Evolutionary conservation across 225 moss, liverwort and hornwort species (phyloP), one percentile per base, ranked within the genome.

Genomic region (Rhytidiadelphus loreus): DNA sequence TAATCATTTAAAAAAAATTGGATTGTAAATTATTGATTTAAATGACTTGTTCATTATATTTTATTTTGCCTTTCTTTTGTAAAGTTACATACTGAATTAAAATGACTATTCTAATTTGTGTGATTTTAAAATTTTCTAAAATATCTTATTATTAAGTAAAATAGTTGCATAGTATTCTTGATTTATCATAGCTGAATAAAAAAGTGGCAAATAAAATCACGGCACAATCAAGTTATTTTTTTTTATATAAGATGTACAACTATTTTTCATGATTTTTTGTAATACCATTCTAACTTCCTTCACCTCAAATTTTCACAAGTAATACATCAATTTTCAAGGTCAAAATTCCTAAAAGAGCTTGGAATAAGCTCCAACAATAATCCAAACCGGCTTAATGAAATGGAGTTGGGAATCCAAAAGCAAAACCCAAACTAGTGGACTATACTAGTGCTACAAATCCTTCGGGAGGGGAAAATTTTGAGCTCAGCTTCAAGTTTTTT

Each of bases 401-500:
- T 15, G 16, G 16, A 25, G 4, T 0, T 22, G 3, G 1, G 11
- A 33, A 13, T 33, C 8, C 3, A 52, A 35, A 8, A 33, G 4
- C 8, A 50, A 74, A 75, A 33, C 0, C 2, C 50, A 50, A 50
- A 50, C 3, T 2, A 75, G 0, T 48, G 0, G 7, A n/a, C 3
- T 37, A 6, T 15, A 71, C 3, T 14, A 72, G 4, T 44, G 8
- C 26, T 26, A 8, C 50, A 74, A 53, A 22, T 1, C 52, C 35
- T 35, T 1, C 2, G 1, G 1, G 21, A 33, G 3, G 35, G 8
- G 8, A 48, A 22, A 33, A 33, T 33, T 33, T 21, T 0, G 3
- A 76, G 3, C 13, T 21, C 0, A 0, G 0, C 5, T 5, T 33
- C 8, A 46, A 21, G 7, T 7, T 8, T 13, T 75, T 21, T 2